Conservation (phyloP, 495 filamentous ascomycete species). For the Aspergillus cavernicola region DNA sequence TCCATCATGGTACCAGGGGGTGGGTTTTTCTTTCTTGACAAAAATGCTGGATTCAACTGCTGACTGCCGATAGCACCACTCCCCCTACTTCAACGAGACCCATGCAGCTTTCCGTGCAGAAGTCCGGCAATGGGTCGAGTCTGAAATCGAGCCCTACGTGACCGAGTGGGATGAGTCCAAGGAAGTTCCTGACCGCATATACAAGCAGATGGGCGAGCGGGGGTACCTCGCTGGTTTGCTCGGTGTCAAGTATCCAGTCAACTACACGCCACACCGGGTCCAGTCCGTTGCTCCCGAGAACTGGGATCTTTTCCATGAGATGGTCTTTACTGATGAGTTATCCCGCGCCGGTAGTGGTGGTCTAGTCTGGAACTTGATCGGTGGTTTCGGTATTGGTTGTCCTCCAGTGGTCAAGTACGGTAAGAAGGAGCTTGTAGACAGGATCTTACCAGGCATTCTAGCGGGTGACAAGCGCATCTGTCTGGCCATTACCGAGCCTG, state of each 20-base stretch:
- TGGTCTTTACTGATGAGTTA: slow-evolving; percentile 90
- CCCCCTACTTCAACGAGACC: slow-evolving; percentile 90
- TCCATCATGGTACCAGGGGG: slow-evolving; percentile 93
- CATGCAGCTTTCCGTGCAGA: slow-evolving; percentile 88
- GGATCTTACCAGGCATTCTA: slow-evolving; percentile 77
- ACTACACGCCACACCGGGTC: slow-evolving; percentile 66
- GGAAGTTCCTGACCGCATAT: slow-evolving; percentile 80
- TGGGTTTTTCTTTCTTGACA: slow-evolving; percentile 56
- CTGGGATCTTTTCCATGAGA: slow-evolving; percentile 98
- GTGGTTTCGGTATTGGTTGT: slow-evolving; percentile 90
- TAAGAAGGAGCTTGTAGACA: slow-evolving; percentile 82
- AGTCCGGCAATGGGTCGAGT: slow-evolving; percentile 86
- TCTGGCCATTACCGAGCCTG: slow-evolving; percentile 78
- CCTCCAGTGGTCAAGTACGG: slow-evolving; percentile 91
- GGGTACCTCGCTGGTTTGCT: slow-evolving; percentile 90
- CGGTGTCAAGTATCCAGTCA: slow-evolving; percentile 69
- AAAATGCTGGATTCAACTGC: background rate
- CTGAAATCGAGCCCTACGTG: slow-evolving; percentile 85
- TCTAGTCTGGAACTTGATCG: slow-evolving; percentile 97
- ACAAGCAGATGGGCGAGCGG: slow-evolving; percentile 89
- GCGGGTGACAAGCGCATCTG: slow-evolving; percentile 95
- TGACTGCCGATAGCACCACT: slow-evolving; percentile 67
- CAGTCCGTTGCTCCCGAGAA: slow-evolving; percentile 78
- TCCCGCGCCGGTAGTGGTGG: slow-evolving; percentile 85
- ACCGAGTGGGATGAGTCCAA: slow-evolving; percentile 96